phyloP scores from a whole-genome alignment of 2,329 filamentous ascomycete genomes.

The Aureobasidium leucospermi region DNA sequence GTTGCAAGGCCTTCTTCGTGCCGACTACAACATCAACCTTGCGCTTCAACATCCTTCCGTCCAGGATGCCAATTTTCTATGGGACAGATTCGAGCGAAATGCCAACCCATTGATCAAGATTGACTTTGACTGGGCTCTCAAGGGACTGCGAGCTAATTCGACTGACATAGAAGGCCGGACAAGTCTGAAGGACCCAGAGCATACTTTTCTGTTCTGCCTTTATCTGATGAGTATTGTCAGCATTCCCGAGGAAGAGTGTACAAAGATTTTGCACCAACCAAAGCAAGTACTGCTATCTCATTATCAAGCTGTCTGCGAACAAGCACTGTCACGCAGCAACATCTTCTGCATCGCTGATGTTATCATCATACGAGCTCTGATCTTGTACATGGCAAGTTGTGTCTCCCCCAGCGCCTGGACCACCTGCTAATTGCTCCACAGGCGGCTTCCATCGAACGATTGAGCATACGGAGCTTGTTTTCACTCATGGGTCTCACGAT shows the following conservation, averaged over 20 bases:
- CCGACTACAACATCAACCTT: background rate
- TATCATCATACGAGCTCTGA: slow-evolving; percentile 2
- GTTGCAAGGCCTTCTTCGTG: background rate
- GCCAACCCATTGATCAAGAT: slow-evolving; percentile 13
- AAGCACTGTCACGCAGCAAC: slow-evolving; percentile 4
- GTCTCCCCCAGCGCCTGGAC: background rate
- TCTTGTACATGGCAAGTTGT: slow-evolving; percentile 11
- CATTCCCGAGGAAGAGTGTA: slow-evolving; percentile 11
- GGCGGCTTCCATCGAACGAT: background rate
- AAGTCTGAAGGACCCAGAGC: background rate
- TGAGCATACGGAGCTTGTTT: slow-evolving; percentile 3
- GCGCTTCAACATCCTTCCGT: background rate
- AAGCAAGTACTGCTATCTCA: background rate
- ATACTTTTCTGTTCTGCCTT: background rate
- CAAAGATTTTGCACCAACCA: background rate
- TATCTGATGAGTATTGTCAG: slow-evolving; percentile 11
- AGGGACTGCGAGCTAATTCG: background rate
- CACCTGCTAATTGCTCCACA: background rate
- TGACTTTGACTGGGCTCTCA: slow-evolving; percentile 6
- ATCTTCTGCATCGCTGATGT: background rate
- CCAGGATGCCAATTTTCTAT: background rate
- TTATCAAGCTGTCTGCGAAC: slow-evolving; percentile 5
- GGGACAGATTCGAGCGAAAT: slow-evolving; percentile 8
- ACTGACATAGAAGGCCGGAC: background rate
- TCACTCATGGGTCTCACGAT: slow-evolving; percentile 52